These are phyloP conservation scores for Cyberlindnera lachancei DNA, from an alignment of 805 yeast genomes.

Conservation along the genomic window DNA sequence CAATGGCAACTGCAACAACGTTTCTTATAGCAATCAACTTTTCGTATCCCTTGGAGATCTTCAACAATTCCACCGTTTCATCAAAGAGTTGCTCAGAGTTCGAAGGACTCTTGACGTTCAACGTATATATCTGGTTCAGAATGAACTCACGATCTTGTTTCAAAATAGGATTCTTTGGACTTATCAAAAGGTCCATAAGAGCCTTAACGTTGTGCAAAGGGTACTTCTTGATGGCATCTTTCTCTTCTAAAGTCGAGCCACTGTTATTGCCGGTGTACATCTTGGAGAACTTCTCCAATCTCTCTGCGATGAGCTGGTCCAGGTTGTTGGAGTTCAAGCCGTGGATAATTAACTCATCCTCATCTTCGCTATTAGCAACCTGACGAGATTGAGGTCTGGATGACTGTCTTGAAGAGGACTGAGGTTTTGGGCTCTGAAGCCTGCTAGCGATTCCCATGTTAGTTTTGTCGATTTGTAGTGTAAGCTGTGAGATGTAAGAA, in stretches of 20 bases:
- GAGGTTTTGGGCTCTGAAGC: constrained; percentile 7
- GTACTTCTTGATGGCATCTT: constrained; percentile 11
- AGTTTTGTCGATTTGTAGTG: no score
- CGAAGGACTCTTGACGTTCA: constrained; percentile 14
- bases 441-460: no score
- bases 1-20: constrained; percentile 17
- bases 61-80: constrained; percentile 14
- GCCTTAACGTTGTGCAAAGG: constrained; percentile 19
- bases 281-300: constrained; percentile 15
- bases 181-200: constrained; percentile 15
- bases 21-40: constrained; percentile 15
- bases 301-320: constrained; percentile 18
- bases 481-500: no score
- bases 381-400: constrained; percentile 11
- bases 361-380: constrained; percentile 8
- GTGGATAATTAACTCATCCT: constrained; percentile 15
- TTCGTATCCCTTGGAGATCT: constrained; percentile 13
- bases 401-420: constrained; percentile 3
- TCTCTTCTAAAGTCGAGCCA: background rate
- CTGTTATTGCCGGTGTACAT: constrained; percentile 5
- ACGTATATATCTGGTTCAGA: constrained; percentile 18
- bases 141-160: constrained; percentile 20
- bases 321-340: constrained; percentile 20
- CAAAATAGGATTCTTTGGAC: constrained; percentile 15
- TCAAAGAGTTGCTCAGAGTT: constrained; percentile 9